Base-by-base conservation (phyloP, 139 green algal genomes). In the Edaphochlamys debaryana region DNA sequence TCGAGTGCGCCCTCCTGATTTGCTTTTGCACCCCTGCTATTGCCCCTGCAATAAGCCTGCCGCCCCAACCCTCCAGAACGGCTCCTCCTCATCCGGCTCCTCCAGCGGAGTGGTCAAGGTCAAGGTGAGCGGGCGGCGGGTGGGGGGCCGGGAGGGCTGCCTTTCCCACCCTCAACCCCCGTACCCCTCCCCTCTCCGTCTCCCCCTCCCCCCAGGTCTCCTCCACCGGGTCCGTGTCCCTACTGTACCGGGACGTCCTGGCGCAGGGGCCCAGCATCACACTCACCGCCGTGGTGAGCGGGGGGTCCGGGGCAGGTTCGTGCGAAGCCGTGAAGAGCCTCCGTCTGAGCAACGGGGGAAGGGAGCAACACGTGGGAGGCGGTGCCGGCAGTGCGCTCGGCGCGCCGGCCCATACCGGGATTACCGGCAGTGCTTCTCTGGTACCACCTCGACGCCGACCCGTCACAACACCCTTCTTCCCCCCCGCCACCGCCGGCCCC, bases 211-310 rank as follows among this genome's bases (percentile, higher is more conserved):
- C 45, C 45, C 45, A 54, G 45, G 60, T 36, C 4, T 20, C 27
- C 37, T 52, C 32, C 38, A 6, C 3, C 8, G 73, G 73, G 22
- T 0, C 34, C 37, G 20, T 72, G 41, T 73, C 62, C 41, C 19
- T 82, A 22, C 52, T 72, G 75, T 82, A 71, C 42, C 40, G 42
- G 1, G 75, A 82, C 62, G 54, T 34, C 19, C 62, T 72, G 41
- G 30, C 75, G 41, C 20, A n/a, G 1, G 75, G 75, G 58, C 75
- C 62, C 38, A 38, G 62, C n/a, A 17, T 82, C 41, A 82, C 75
- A 20, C 20, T 82, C 19, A 82, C 75, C 5, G 75, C 75, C 25
- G 30, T 70, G 62, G 75, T 72, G 41, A 2, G 75, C 32, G 69
- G 42, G 69, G 29, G 66, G 36, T 6, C 13, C 11, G 32, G 66